These are phyloP conservation scores for Nakaseomyces delphensis DNA, from an alignment of 1,139 yeast genomes.

Conservation along the genomic window DNA sequence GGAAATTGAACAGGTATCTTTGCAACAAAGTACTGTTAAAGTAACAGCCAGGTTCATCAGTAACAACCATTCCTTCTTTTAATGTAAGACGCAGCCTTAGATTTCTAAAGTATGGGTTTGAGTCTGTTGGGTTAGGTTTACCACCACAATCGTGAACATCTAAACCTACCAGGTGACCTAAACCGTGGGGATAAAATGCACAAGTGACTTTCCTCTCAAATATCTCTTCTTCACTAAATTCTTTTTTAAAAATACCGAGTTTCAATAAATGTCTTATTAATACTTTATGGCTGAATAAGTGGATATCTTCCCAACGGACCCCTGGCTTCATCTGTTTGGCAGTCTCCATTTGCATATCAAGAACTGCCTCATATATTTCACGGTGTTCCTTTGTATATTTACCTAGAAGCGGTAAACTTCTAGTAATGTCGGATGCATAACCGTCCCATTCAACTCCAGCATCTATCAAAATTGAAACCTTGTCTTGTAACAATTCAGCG, in stretches of 20 bases:
- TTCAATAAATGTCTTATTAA: slow-evolving; percentile 62
- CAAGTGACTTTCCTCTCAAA: slow-evolving; percentile 61
- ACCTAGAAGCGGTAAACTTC: slow-evolving; percentile 89
- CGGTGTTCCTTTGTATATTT: slow-evolving; percentile 83
- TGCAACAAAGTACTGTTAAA: slow-evolving; percentile 76
- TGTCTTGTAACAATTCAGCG: slow-evolving; percentile 53
- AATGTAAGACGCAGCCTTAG: slow-evolving; percentile 72
- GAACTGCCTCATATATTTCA: slow-evolving; percentile 71
- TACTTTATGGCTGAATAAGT: slow-evolving; percentile 66
- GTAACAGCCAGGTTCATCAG: slow-evolving; percentile 93
- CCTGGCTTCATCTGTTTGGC: slow-evolving; percentile 73
- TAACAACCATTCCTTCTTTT: slow-evolving; percentile 72
- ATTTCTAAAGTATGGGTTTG: slow-evolving; percentile 64
- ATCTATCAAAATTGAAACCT: slow-evolving; percentile 70
- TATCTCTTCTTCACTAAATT: slow-evolving; percentile 55
- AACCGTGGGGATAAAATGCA: slow-evolving; percentile 87
- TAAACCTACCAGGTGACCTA: slow-evolving; percentile 89
- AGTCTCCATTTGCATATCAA: slow-evolving; percentile 69
- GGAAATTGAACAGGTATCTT: slow-evolving; percentile 47
- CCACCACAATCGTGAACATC: slow-evolving; percentile 97
- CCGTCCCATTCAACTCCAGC: slow-evolving; percentile 97
- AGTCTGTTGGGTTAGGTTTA: slow-evolving; percentile 70
- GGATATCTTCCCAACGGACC: slow-evolving; percentile 76
- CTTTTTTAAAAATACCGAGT: slow-evolving; percentile 66
- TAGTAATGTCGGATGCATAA: slow-evolving; percentile 88